Percentiles rank a stretch among this genome's conserved stretches.
phyloP scores from a whole-genome alignment of 805 yeast genomes.

The Nakazawaea wickerhamii region DNA sequence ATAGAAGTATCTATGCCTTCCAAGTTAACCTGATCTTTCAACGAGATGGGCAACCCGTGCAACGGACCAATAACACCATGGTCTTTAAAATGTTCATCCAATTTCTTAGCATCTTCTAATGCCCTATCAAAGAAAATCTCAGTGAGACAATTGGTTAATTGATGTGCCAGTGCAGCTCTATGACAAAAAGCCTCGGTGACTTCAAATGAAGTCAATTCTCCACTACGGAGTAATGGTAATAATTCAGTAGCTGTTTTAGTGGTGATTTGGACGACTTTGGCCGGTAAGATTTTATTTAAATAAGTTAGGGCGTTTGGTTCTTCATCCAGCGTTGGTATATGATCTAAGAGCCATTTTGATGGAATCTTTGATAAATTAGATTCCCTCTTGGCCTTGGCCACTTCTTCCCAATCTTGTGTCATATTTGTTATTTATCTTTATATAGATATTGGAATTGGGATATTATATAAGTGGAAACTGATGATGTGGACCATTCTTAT shows the following conservation, averaged over 20 bases:
- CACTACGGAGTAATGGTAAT: constrained; percentile 11
- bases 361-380: constrained; percentile 23
- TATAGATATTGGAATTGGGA: too few relatives aligned
- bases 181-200: constrained; percentile 24
- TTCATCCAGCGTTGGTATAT: constrained; percentile 24
- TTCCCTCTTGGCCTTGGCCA: constrained; percentile 18
- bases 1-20: constrained; percentile 28
- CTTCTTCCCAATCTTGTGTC: constrained; percentile 15
- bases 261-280: constrained; percentile 20
- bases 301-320: constrained; percentile 20
- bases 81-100: constrained; percentile 16
- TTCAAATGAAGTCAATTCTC: constrained; percentile 16
- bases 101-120: constrained; percentile 17
- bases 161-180: constrained; percentile 25
- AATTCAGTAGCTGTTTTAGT: constrained; percentile 17
- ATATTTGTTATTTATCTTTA: not conserved
- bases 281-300: constrained; percentile 19
- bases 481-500: too few relatives aligned
- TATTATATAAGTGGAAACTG: too few relatives aligned
- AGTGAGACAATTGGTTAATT: constrained; percentile 21
- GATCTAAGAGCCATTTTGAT: constrained; percentile 22
- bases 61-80: constrained; percentile 19
- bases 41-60: constrained; percentile 36
- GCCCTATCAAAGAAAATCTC: constrained; percentile 23
- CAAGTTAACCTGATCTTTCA: constrained; percentile 43